Base-by-base conservation (phyloP, 176 grass and related monocot species). In the Carex myosuroides region DNA sequence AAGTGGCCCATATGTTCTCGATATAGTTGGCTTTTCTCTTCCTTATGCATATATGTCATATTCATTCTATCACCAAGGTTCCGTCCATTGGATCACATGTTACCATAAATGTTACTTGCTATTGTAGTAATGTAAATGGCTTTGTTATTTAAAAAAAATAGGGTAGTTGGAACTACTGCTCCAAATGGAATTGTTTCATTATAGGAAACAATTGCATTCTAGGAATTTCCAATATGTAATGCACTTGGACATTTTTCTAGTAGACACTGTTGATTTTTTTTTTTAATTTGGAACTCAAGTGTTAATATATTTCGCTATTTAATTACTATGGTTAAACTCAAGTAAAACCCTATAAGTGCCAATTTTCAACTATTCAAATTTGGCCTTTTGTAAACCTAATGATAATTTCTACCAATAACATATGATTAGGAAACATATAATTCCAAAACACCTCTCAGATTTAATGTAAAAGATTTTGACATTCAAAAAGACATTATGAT, bases 1-100 rank as follows among this genome's bases (percentile, higher is more conserved):
- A 87, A 86, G 55, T 87, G 26, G 79, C 56, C 62, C 75, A 78
- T 80, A 90, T 84, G 65, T 84, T 79, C 58, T 65, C 56, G 64
- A 81, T 56, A 64, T 87, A 84, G 56, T 84, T 66, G 90, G 69
- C 29, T 46, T 26, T 20, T 68, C 24, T 39, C 33, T 44, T 54
- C 16, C 17, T 5, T 67, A 7, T 83, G 50, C 7, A 63, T 39
- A 82, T 14, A 62, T 82, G 81, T 8, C 13, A 46, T 30, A 83
- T 33, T 29, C 42, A 63, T 67, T 83, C 46, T 70, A 83, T 65
- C 10, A 54, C 9, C 30, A 16, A 82, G 59, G 79, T 46, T 42
- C 8, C 12, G 14, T 65, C 3, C 30, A 67, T 52, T 13, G 70
- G 88, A 87, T 57, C 57, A 60, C 71, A 54, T 30, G 59, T 91